Percentiles rank a stretch among this genome's conserved stretches.
Evolutionary conservation across 2,329 filamentous ascomycete genomes (phyloP).

Genomic region (Monosporascus sp.): DNA sequence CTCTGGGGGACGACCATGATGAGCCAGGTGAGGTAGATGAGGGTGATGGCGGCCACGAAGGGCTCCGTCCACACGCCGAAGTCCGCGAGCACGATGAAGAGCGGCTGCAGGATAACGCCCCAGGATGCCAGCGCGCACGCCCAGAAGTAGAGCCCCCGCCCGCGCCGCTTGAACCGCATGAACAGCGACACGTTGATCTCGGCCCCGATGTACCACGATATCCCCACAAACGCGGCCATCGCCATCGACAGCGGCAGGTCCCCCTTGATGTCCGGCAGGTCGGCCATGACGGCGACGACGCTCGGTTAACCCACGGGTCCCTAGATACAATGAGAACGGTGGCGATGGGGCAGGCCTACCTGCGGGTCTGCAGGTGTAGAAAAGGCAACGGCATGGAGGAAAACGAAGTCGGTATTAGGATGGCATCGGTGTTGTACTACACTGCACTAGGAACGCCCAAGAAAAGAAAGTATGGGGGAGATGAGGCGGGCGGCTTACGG

Average conservation of each 20-base stretch:
- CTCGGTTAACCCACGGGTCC: not conserved
- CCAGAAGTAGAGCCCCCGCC: conserved; percentile 28
- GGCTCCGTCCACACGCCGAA: conserved; percentile 21
- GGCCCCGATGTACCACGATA: conserved; percentile 28
- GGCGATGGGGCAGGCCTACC: too few species aligned
- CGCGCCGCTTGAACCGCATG: conserved; percentile 23
- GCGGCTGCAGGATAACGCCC: conserved; percentile 23
- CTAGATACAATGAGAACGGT: too few species aligned
- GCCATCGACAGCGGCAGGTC: conserved; percentile 5
- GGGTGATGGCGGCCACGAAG: conserved; percentile 15
- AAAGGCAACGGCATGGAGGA: too few species aligned
- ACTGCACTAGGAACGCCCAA: too few species aligned
- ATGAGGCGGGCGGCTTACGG: too few species aligned
- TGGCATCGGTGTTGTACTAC: too few species aligned
- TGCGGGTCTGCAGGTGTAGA: too few species aligned
- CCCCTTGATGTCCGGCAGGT: not conserved
- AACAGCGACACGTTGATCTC: conserved; percentile 26
- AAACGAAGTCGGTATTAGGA: too few species aligned
- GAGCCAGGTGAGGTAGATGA: conserved; percentile 26
- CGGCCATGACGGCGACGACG: not conserved
- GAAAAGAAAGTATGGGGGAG: too few species aligned
- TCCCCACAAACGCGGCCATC: conserved; percentile 31
- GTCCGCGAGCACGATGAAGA: conserved; percentile 27
- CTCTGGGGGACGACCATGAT: conserved; percentile 27
- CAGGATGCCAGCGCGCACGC: conserved; percentile 21